phyloP scores from a whole-genome alignment of 306 rosid genomes.

The Begonia fuchsioides region DNA sequence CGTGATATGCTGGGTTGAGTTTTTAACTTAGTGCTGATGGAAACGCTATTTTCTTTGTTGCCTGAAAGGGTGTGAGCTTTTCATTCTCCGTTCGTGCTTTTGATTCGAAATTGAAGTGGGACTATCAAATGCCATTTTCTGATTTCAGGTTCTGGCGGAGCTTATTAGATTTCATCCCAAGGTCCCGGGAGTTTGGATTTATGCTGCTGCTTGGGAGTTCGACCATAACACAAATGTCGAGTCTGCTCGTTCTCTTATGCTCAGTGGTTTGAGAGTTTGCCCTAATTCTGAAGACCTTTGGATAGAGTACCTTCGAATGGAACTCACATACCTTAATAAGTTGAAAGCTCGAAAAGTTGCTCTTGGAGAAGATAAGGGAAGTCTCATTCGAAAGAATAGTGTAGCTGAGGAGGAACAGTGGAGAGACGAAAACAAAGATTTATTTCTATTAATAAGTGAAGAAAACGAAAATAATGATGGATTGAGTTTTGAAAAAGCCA shows the following conservation, averaged over 20 bases:
- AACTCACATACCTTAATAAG: constrained; percentile 73
- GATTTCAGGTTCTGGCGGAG: constrained; percentile 56
- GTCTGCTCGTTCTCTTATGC: constrained; percentile 87
- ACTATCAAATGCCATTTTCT: no score
- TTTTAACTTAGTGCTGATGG: no score
- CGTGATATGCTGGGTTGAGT: neutral
- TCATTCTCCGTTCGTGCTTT: no score
- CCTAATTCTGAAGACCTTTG: constrained; percentile 72
- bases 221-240: constrained; percentile 62
- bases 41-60: no score
- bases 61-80: no score
- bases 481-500: constrained; percentile 17
- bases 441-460: constrained; percentile 50
- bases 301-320: constrained; percentile 94
- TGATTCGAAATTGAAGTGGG: no score
- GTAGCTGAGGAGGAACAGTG: constrained; percentile 48
- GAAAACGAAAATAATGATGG: constrained; percentile 20
- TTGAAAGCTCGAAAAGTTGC: constrained; percentile 86
- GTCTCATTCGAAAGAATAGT: constrained; percentile 27
- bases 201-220: constrained; percentile 99
- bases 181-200: constrained; percentile 81
- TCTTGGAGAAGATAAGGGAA: constrained; percentile 74
- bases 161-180: constrained; percentile 74
- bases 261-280: constrained; percentile 70
- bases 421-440: constrained; percentile 67